These are phyloP conservation scores for Aspergillus novofumigatus DNA, from an alignment of 2,329 filamentous ascomycete genomes.

Conservation along the genomic window DNA sequence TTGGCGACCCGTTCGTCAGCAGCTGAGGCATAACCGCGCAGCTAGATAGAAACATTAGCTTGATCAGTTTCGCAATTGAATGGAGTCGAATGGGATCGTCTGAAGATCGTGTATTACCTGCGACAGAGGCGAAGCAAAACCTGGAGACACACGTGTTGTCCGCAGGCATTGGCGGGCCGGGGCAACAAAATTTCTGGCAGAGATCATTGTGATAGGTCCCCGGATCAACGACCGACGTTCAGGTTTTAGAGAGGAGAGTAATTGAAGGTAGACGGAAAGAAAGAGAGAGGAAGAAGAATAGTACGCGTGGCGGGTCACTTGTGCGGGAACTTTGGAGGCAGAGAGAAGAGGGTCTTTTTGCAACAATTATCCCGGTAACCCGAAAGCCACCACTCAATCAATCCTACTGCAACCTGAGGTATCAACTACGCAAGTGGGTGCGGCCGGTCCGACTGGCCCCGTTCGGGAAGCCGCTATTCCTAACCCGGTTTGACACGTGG, in stretches of 20 bases:
- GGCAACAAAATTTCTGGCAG: conserved; percentile 71
- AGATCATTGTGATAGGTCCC: conserved; percentile 64
- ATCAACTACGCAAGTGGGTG: background rate
- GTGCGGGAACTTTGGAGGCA: conserved; percentile 17
- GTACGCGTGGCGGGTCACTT: conserved; percentile 10
- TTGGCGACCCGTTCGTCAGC: conserved; percentile 73
- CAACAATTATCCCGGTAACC: background rate
- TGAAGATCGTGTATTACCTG: conserved; percentile 50
- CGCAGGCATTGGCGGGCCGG: conserved; percentile 77
- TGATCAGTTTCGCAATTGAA: conserved; percentile 11
- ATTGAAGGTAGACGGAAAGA: conserved; percentile 11
- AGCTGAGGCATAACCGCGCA: conserved; percentile 57
- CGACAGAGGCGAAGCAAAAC: conserved; percentile 46
- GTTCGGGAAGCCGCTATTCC: background rate
- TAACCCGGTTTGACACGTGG: background rate
- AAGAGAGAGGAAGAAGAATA: conserved; percentile 8
- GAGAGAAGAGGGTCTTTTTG: background rate
- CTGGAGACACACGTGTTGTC: conserved; percentile 50
- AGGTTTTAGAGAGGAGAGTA: background rate
- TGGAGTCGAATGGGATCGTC: conserved; percentile 4
- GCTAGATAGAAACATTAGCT: conserved; percentile 34
- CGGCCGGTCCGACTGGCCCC: background rate
- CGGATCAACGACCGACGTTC: conserved; percentile 10
- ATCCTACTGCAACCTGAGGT: background rate
- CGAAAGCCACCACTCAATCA: background rate